Base-by-base conservation (phyloP, 2,329 filamentous ascomycete genomes). In the Leptographium galeiforme region DNA sequence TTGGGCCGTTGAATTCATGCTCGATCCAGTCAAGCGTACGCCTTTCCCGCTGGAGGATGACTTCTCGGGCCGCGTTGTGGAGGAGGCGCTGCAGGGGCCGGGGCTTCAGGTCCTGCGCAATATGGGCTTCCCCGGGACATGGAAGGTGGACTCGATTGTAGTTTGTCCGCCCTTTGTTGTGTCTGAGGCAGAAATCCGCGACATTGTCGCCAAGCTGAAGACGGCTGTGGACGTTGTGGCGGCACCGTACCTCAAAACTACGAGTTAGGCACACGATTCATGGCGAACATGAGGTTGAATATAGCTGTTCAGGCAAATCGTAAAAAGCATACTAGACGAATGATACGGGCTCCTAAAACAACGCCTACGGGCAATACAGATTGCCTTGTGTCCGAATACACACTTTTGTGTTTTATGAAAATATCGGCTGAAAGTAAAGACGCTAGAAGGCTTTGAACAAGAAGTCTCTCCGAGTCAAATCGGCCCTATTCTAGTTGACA, bases 1-100 rank as follows among this genome's bases (percentile, higher is more conserved):
- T 58, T 73, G 70, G 71, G 68, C 64, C 32, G 57, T 72, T 18
- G 70, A 73, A 58, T 64, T 73, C 18, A 69, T 72, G 4, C 33
- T 38, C 13, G 30, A 47, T n/a, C 32, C 30, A 2, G 16, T 1
- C 30, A 48, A 14, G 58, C 60, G 30, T 13, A 46, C 41, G n/a
- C 50, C 50, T 12, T 51, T 51, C 18, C 39, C 49, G 14, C 10
- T 44, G 39, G 49, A 51, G 2, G 40, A 19, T 8, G 49, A 51
- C 40, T 50, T 50, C 14, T 51, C 49, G 14, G 49, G 49, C 2
- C 49, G 13, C 12, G 49, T 51, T 11, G 49, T 51, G 10, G 40
- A 51, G 16, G 49, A 51, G 32, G 39, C 49, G 10, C 30, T 51
- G n/a, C 14, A 18, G 8, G 30, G n/a, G 1, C n/a, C 14, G 11